Evolutionary conservation across 2,329 filamentous ascomycete species (phyloP).

Genomic region (Fusarium palustre): DNA sequence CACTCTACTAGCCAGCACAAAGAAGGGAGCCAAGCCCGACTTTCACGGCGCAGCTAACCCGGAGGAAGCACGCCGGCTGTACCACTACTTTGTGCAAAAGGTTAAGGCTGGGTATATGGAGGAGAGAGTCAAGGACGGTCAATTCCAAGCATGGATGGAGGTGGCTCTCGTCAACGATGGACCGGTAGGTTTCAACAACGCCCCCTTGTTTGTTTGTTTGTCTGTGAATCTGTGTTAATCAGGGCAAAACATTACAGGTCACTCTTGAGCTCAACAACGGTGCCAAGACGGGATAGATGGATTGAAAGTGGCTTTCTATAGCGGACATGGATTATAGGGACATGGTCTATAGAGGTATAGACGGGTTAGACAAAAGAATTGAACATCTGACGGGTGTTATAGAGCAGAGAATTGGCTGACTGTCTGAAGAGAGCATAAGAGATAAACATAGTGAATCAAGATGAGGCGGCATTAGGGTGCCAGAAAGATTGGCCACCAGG

Average conservation of each 20-base stretch:
- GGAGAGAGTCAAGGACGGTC: constrained; percentile 90
- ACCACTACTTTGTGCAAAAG: constrained; percentile 83
- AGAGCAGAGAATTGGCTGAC: neutral
- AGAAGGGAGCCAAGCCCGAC: constrained; percentile 94
- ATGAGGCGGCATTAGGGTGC: neutral
- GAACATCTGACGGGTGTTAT: neutral
- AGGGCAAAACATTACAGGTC: constrained; percentile 31
- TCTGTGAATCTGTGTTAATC: neutral
- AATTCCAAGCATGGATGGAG: constrained; percentile 99
- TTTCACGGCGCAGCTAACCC: constrained; percentile 89
- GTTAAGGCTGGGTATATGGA: constrained; percentile 77
- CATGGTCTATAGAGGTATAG: constrained; percentile 15
- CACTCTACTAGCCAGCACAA: constrained; percentile 90
- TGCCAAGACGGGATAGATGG: constrained; percentile 28
- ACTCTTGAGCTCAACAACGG: constrained; percentile 46
- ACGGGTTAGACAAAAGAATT: constrained; percentile 24
- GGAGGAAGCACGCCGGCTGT: constrained; percentile 82
- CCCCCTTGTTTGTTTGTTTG: neutral
- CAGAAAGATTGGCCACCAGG: too few species aligned
- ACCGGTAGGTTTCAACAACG: constrained; percentile 61
- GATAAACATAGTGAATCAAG: neutral
- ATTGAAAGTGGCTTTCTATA: constrained; percentile 13
- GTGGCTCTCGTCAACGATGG: constrained; percentile 91
- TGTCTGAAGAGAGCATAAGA: neutral
- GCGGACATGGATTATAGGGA: neutral